These are phyloP conservation scores for Oxyria digyna DNA, from an alignment of 148 eudicot genomes.

Conservation along the genomic window DNA sequence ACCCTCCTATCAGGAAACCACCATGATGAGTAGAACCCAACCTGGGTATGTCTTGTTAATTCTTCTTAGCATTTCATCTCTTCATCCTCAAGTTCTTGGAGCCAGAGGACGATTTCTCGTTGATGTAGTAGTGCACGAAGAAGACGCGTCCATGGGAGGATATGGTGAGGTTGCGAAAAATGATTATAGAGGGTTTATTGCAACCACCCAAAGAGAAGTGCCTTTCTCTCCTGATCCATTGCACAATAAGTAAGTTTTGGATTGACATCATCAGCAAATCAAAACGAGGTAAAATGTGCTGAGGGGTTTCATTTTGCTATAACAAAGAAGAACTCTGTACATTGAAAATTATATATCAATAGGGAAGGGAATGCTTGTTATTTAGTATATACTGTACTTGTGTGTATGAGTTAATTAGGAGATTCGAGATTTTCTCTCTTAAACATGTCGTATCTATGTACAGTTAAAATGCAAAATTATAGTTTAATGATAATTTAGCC, in stretches of 20 bases:
- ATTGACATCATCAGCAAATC: background rate
- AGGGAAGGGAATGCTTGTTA: background rate
- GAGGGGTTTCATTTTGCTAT: background rate
- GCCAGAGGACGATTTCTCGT: background rate
- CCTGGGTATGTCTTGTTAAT: background rate
- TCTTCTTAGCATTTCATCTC: background rate
- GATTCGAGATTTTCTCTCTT: background rate
- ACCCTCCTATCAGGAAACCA: background rate
- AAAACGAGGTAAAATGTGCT: background rate
- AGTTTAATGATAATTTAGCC: background rate
- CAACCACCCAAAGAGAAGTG: constrained; percentile 24
- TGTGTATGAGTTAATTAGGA: background rate
- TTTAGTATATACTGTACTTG: background rate
- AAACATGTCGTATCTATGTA: background rate
- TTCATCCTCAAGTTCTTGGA: background rate
- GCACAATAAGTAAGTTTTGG: constrained; percentile 28
- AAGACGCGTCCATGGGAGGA: background rate
- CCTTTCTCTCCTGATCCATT: constrained; percentile 51
- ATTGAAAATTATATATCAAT: background rate
- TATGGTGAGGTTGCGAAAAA: background rate
- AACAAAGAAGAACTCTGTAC: no score
- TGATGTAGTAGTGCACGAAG: background rate
- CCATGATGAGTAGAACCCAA: background rate
- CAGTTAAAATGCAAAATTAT: background rate
- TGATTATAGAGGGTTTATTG: constrained; percentile 28